These are phyloP conservation scores for Colletotrichum sansevieriae DNA, from an alignment of 2,329 filamentous ascomycete genomes.

Conservation along the genomic window DNA sequence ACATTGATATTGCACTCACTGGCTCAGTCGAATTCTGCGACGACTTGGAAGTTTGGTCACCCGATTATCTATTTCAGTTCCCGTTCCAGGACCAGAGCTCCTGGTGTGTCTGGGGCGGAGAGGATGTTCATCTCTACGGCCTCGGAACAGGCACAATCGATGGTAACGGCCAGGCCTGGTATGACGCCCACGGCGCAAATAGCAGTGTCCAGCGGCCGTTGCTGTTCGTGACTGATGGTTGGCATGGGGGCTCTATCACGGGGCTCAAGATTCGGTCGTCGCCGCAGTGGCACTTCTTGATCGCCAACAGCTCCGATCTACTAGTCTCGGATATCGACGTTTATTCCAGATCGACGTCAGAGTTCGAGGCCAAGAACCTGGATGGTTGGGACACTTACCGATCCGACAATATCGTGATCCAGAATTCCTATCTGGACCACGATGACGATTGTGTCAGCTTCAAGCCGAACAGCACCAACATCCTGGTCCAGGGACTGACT, in stretches of 20 bases:
- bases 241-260: slow-evolving; percentile 3
- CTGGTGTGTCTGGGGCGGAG: slow-evolving; percentile 49
- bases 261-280: slow-evolving; percentile 63
- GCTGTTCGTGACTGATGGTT: slow-evolving; percentile 4
- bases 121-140: slow-evolving; percentile 73
- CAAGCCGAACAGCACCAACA: slow-evolving; percentile 79
- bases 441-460: slow-evolving; percentile 73
- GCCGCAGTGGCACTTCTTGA: slow-evolving; percentile 63
- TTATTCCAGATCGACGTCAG: slow-evolving; percentile 51
- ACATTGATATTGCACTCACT: slow-evolving; percentile 70
- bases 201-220: not conserved
- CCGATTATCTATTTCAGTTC: slow-evolving; percentile 69
- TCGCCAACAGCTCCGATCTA: slow-evolving; percentile 74
- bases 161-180: not conserved
- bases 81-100: slow-evolving; percentile 73
- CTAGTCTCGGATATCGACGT: slow-evolving; percentile 70
- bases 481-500: slow-evolving; percentile 74
- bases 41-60: slow-evolving; percentile 77
- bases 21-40: slow-evolving; percentile 74
- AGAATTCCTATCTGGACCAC: not conserved
- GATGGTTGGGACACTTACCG: slow-evolving; percentile 76
- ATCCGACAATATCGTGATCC: slow-evolving; percentile 59
- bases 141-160: slow-evolving; percentile 47
- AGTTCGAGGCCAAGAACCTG: slow-evolving; percentile 62
- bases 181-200: not conserved